Conservation (phyloP, 345 rosid species). For the Syzygium aromaticum region DNA sequence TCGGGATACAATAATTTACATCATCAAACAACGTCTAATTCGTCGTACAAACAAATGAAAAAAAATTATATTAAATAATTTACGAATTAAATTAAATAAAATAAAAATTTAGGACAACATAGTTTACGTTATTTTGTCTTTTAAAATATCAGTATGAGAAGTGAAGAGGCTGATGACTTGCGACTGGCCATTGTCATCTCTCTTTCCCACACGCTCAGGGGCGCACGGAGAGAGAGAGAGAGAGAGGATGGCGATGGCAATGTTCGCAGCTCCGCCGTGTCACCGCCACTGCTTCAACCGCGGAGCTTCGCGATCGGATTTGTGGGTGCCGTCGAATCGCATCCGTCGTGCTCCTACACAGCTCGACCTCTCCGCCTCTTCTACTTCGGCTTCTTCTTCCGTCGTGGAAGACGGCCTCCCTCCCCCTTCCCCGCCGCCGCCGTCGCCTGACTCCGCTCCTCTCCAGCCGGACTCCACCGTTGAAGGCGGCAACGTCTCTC, state of each 20-base stretch:
- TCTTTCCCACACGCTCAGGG: background rate
- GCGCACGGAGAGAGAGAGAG: background rate
- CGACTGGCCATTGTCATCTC: background rate
- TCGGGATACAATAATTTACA: background rate
- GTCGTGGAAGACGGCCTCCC: slow-evolving; percentile 27
- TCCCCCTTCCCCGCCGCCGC: background rate
- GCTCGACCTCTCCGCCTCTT: slow-evolving; percentile 16
- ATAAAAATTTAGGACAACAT: fast-evolving
- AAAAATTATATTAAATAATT: no score
- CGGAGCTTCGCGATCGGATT: background rate
- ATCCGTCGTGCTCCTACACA: slow-evolving; percentile 17
- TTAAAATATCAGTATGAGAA: background rate
- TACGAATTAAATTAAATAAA: fast-evolving
- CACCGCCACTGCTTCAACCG: background rate
- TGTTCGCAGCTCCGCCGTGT: background rate
- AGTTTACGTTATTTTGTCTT: background rate
- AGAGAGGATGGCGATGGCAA: background rate
- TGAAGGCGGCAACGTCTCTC: slow-evolving; percentile 12
- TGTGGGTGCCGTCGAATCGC: slow-evolving; percentile 11
- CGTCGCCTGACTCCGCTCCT: slow-evolving; percentile 10
- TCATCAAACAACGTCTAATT: background rate
- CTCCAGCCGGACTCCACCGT: slow-evolving; percentile 11
- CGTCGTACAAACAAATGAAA: fast-evolving
- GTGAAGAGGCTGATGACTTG: background rate
- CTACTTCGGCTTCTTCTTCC: slow-evolving; percentile 23